Base-by-base conservation (phyloP, 1,139 yeast species). In the Eremothecium gossypii region DNA sequence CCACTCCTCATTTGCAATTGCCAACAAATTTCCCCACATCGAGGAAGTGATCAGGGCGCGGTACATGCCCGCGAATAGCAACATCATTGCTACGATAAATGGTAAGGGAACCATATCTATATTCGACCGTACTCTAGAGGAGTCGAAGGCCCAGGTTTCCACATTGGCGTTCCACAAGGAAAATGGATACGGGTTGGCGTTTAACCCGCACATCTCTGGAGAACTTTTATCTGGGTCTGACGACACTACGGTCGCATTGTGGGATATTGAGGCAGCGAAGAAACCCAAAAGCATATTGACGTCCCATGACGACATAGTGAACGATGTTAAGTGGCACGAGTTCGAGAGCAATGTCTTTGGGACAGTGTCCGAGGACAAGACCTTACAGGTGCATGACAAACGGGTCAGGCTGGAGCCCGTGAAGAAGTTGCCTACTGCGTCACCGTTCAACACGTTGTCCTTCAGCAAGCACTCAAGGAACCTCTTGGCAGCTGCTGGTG, bases 21-120 rank as follows among this genome's bases (percentile, higher is more conserved):
- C 70, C 36, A 80, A 79, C 58, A 82, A 83, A 63, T 71, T 66
- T 42, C 58, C 63, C 33, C 78, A 74, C 49, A 63, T 68, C 7
- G 69, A 70, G 2, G 95, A 83, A 57, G 77, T 89, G 43, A 85
- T 87, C 56, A 71, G 89, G 49, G 95, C 95, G 4, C 74, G 96
- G 36, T 79, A 76, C 56, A 77, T 82, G 75, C 95, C 96, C 0
- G 82, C 77, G 51, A 73, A 80, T 51, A 70, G 84, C 3, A 71
- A 69, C 35, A 61, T 77, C 0, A 73, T 87, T 10, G 91, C 95
- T 2, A 78, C 95, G 0, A 79, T 87, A 50, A 78, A 83, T 48
- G 94, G 89, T 1, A 62, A 64, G 3, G 97, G 98, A 20, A 76
- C 73, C 39, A 76, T 83, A 1, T 78, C 70, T 49, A 61, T 89